Percentiles rank a stretch among this genome's conserved stretches.
phyloP scores from a whole-genome alignment of 192 early-diverging fungal species.

The Allomyces arbusculus region DNA sequence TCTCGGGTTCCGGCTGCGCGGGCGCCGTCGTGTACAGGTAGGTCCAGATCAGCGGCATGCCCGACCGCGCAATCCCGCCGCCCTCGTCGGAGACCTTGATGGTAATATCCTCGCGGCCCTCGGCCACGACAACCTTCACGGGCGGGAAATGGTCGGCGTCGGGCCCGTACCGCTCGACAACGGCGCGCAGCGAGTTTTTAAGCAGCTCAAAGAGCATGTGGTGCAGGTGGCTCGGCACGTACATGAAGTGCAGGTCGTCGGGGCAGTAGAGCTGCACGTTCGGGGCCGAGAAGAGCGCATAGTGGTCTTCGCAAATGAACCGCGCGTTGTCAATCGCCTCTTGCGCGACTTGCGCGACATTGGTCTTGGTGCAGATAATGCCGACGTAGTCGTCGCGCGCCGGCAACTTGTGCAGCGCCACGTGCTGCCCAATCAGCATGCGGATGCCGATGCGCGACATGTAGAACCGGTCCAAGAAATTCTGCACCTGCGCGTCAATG shows the following conservation, averaged over 20 bases:
- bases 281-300: slow-evolving; percentile 60
- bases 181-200: slow-evolving; percentile 88
- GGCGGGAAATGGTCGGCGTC: slow-evolving; percentile 73
- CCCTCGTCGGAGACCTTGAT: slow-evolving; percentile 95
- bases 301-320: slow-evolving; percentile 77
- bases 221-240: slow-evolving; percentile 83
- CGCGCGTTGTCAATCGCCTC: slow-evolving; percentile 81
- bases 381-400: slow-evolving; percentile 55
- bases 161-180: slow-evolving; percentile 72
- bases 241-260: slow-evolving; percentile 77
- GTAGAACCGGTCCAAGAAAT: slow-evolving; percentile 88
- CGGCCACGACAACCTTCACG: slow-evolving; percentile 81
- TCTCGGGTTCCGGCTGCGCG: slow-evolving; percentile 44
- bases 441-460: slow-evolving; percentile 96
- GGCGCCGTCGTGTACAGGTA: slow-evolving; percentile 79
- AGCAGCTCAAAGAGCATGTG: slow-evolving; percentile 96
- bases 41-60: slow-evolving; percentile 77
- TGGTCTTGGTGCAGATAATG: slow-evolving; percentile 81
- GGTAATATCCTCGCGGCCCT: slow-evolving; percentile 80
- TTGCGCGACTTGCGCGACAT: slow-evolving; percentile 53
- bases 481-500: slow-evolving; percentile 58
- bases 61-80: slow-evolving; percentile 74
- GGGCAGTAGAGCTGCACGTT: slow-evolving; percentile 55
- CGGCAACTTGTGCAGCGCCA: slow-evolving; percentile 9
- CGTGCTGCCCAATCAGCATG: slow-evolving; percentile 70